Percentiles rank a stretch among this genome's conserved stretches.
These are phyloP conservation scores for Magnaporthiopsis incrustans DNA, from an alignment of 2,329 filamentous ascomycete species.

Conservation along the genomic window DNA sequence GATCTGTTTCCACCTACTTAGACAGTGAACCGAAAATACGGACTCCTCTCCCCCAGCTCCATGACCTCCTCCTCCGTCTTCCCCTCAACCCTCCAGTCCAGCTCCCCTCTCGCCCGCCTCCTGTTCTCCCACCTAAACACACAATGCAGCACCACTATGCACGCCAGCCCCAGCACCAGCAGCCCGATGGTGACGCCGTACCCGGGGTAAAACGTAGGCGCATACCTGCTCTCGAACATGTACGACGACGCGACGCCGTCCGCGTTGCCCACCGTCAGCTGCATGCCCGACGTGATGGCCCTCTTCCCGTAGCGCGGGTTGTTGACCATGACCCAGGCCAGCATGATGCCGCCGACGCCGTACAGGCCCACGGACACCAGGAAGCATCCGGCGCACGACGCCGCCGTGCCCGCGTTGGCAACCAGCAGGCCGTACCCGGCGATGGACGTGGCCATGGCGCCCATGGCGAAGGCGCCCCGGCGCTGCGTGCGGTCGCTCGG, in stretches of 20 bases:
- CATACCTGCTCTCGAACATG: slow-evolving; percentile 4
- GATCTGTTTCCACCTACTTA: too few species aligned
- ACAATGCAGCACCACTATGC: slow-evolving; percentile 6
- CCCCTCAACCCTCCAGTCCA: slow-evolving; percentile 8
- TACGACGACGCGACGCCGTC: slow-evolving; percentile 8
- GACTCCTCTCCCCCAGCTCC: slow-evolving; percentile 2
- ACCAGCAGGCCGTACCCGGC: slow-evolving; percentile 54
- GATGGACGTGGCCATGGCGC: slow-evolving; percentile 40
- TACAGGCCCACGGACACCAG: slow-evolving; percentile 69
- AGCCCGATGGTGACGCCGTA: slow-evolving; percentile 8
- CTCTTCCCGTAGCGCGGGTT: slow-evolving; percentile 68
- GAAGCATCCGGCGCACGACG: slow-evolving; percentile 60
- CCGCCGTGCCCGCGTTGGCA: slow-evolving; percentile 41
- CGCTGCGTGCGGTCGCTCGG: slow-evolving; percentile 49
- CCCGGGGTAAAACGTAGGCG: slow-evolving; percentile 8
- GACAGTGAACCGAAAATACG: too few species aligned
- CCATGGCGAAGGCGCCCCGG: slow-evolving; percentile 46
- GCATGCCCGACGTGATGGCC: slow-evolving; percentile 21
- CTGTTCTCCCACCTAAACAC: slow-evolving; percentile 5
- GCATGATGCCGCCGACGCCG: slow-evolving; percentile 43
- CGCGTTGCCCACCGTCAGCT: slow-evolving; percentile 11
- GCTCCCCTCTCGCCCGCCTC: neutral
- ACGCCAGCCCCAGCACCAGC: slow-evolving; percentile 1
- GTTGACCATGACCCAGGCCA: slow-evolving; percentile 56
- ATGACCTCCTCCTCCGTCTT: slow-evolving; percentile 8